Base-by-base conservation (phyloP, 352 stramenopile species). In the Globisporangium nodosum region DNA sequence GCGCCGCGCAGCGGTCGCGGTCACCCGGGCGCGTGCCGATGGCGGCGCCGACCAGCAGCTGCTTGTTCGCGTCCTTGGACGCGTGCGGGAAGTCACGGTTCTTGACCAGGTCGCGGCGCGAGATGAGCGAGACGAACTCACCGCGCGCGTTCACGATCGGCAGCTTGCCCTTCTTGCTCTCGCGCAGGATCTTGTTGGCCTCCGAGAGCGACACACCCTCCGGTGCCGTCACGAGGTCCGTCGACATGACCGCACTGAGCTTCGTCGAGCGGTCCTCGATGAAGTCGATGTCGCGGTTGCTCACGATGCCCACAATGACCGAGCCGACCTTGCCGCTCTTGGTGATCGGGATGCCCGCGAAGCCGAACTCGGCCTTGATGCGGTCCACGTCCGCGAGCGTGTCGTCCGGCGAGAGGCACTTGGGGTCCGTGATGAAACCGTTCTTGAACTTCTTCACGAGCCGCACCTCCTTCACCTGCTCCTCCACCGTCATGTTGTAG, bases 361-460 rank as follows among this genome's bases (percentile, higher is more conserved):
- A 99, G 58, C 96, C 97, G 56, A 97, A 96, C 68, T 96, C 85
- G 54, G 66, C 68, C 74, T 99, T 99, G 63, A 99, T 97, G 48
- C 73, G 68, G 66, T 98, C 85, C 11, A 99, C 95, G 69, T 99
- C 96, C 11, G 76, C 88, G 20, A 99, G 81, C 18, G 97, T 99
- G 74, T 98, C 70, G 49, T 98, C 82, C 1, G 97, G 97, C 49
- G 88, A 97, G 20, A 99, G 79, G 64, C 89, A 97, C 66, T 99
- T 94, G 46, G 97, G 97, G 78, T 99, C 95, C 31, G 94, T 98
- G 76, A 99, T 99, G 81, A 99, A 99, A 43, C 97, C 97, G 75
- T 99, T 99, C 83, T 99, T 99, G 81, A 98, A 99, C 64, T 98
- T 97, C 83, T 99, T 99, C 33, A 99, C 97, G 21, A 94, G 75